Evolutionary conservation across 345 rosid genomes (phyloP), one percentile per base, ranked within the genome.

Genomic region (Syzygium grande): DNA sequence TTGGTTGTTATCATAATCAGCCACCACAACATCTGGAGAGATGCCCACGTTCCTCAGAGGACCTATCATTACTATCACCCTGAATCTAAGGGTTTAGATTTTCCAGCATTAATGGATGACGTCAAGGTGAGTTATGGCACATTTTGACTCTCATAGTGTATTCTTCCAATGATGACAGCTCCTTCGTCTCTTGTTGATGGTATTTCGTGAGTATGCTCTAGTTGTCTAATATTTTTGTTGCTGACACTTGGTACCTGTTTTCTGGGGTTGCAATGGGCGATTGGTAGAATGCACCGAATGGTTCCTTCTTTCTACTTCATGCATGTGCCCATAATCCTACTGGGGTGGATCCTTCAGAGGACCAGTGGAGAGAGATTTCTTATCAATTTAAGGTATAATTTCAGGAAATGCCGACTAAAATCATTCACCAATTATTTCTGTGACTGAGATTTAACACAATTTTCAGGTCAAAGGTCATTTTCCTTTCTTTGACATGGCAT

Each of bases 1-100:
- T 85, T 34, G 55, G 7, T 83, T 55, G 2, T 56, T 52, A 23
- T 15, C 43, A 80, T 90, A 65, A 88, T 91, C 96, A 96, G 99
- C 93, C 99, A 97, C 92, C 99, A 96, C 87, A 97, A 97, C 88
- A 97, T 96, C 89, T 97, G 99, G 99, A 95, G 95, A 94, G 99
- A 97, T 92, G 99, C 99, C 52, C 94, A 91, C 19, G 98, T 97
- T 86, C 90, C 99, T 87, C 97, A 95, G 86, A 93, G 91, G 88
- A 93, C 97, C 2, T 95, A 94, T 91, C 99, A 94, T 90, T 96
- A 97, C 92, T 97, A 97, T 90, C 98, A 93, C 86, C 95, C 99
- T 30, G 98, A 92, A 89, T 92, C 98, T 27, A 95, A 86, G 92
- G 99, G 98, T 38, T 93, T 97, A 91, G 91, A 97, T 93, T 97